Evolutionary conservation across 1,284 basidiomycete genomes (phyloP), one percentile per base, ranked within the genome.

Genomic region (Cystobasidium pallidum): DNA sequence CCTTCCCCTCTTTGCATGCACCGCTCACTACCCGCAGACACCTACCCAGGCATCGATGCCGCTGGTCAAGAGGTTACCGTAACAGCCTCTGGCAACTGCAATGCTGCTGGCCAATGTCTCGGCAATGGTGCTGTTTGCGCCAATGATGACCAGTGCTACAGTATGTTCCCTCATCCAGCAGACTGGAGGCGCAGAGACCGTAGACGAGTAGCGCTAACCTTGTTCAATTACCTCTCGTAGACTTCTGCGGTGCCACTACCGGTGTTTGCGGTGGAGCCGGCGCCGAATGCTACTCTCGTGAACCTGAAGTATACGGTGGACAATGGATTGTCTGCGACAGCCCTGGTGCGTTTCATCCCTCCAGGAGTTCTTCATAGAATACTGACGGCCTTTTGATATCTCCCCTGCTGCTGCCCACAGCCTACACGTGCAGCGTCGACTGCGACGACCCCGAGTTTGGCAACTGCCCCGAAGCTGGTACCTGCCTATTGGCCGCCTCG

Each of bases 141-240:
- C 24, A 64, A 64, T 41, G 47, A 64, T 52, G 62, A 64, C 32
- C 45, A 64, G n/a, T 64, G 62, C 62, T 64, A 64, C 62, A 64
- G 62, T 64, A 30, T 15, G 62, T 64, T 24, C 26, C n/a, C 15
- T 17, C 13, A 26, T 34, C 15, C n/a, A 15, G 0, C 17, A 21
- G 11, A 15, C 17, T 43, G 36, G 4, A 19, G 13, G 17, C 26
- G 26, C 7, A 39, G n/a, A n/a, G n/a, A n/a, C n/a, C n/a, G n/a
- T n/a, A n/a, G n/a, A n/a, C n/a, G n/a, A n/a, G n/a, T n/a, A n/a
- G n/a, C n/a, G n/a, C n/a, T n/a, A n/a, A n/a, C n/a, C n/a, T n/a
- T n/a, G n/a, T n/a, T n/a, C 43, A 11, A 6, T 45, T 19, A 45
- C 15, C n/a, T 39, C 36, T 39, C n/a, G 15, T 41, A 66, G 52